Evolutionary conservation across 163 green algal species (phyloP), one percentile per base, ranked within the genome.

Genomic region (Trebouxiophyceae sp.): DNA sequence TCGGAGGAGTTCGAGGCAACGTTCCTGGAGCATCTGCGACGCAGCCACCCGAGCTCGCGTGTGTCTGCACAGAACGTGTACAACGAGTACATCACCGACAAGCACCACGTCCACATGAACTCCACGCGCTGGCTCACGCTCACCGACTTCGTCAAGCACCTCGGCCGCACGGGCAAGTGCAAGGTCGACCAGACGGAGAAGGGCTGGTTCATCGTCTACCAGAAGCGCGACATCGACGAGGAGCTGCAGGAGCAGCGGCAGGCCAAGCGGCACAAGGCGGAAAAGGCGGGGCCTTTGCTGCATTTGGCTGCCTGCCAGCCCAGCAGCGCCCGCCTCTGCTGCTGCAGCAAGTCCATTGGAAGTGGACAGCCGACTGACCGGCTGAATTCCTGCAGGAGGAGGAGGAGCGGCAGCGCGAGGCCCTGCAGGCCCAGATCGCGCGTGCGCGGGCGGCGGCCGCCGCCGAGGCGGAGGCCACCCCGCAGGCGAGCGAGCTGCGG

Each of bases 61-160:
- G 74, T 89, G 1, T 57, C 65, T 29, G 83, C 81, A 16, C 87
- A 90, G 46, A 68, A 60, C 28, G 78, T 78, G 3, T 89, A 89
- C 71, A 89, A 92, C 65, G 84, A 92, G 68, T 88, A 81, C 71
- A 92, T 93, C 67, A 62, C 67, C 4, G 78, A 93, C 73, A 65
- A 81, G 32, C 45, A 97, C 67, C 94, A 99, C 77, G 55, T 98
- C 0, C 94, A 98, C 85, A 99, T 99, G 94, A 99, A 99, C 80
- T 81, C 81, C 54, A 97, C 90, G 2, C 81, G 85, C 27, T 97
- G 93, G 93, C 76, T 92, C 12, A 96, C 91, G 7, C 82, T 99
- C 6, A 97, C 91, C 2, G 93, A 97, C 33, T 99, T 98, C 75
- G 89, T 99, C 4, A 93, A 97, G 83, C 86, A 97, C 77, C 81